Base-by-base conservation (phyloP, 148 eudicot species). In the Fagopyrum homotropicum region DNA sequence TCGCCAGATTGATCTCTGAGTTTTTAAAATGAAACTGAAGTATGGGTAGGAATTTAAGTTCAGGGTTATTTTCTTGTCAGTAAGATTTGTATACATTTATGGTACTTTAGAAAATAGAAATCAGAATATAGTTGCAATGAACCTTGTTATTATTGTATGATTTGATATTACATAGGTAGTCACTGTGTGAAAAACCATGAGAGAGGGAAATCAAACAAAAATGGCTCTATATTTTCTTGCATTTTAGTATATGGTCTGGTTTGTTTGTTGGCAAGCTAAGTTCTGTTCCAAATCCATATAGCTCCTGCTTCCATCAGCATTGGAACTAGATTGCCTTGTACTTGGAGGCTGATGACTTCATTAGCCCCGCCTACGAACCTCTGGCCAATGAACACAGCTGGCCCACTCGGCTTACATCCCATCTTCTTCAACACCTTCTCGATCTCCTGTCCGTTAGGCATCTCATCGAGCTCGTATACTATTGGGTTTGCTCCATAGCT, bases 401-500 rank as follows among this genome's bases (percentile, higher is more conserved):
- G 90, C 22, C 83, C 77, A 11, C 82, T 80, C 1, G 86, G 76
- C 70, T 74, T 48, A 50, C 80, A 76, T 16, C 90, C 90, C 9
- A 77, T 26, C 16, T 46, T 76, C 70, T 60, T 26, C n/a, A 87
- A 76, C 54, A 78, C 86, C 68, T 74, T 80, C 73, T 88, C 88
- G 30, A 88, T 76, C 51, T 85, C 82, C 70, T 45, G 78, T 4
- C 87, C 88, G 19, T 85, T 80, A 6, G 87, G 77, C 47, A 82
- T 76, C 69, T 88, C 77, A 68, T 88, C 88, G 1, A 88, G 81
- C 79, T 88, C 87, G 40, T 85, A 84, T 30, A 88, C 82, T 1
- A 43, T 77, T 0, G 85, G 80, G 50, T 84, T 85, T 0, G 91
- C 91, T 9, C 91, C 91, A 16, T 84, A 88, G 56, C 85, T 76